These are phyloP conservation scores for Termitomyces eurrhizus DNA, from an alignment of 768 basidiomycete genomes.

Conservation along the genomic window DNA sequence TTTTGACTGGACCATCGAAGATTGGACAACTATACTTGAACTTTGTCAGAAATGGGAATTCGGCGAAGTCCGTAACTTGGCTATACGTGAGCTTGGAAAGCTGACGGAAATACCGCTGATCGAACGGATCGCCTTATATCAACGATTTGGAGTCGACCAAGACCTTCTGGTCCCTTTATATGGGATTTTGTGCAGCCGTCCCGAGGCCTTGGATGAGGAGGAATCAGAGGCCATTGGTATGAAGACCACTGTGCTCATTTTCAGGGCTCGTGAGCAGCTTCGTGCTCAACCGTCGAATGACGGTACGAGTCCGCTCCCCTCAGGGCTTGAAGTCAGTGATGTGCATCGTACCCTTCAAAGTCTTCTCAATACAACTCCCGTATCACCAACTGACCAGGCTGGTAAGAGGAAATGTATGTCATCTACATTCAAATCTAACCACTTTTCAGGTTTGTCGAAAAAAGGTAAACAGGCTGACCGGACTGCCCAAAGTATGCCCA, in stretches of 20 bases:
- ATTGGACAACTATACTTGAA: slow-evolving; percentile 52
- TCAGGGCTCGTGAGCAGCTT: slow-evolving; percentile 48
- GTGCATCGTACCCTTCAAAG: slow-evolving; percentile 31
- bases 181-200: slow-evolving; percentile 45
- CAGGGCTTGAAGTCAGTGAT: slow-evolving; percentile 26
- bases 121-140: slow-evolving; percentile 44
- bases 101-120: slow-evolving; percentile 5
- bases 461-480: slow-evolving; percentile 1
- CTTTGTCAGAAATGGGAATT: slow-evolving; percentile 50
- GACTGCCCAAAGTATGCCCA: background rate
- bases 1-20: slow-evolving; percentile 43
- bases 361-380: slow-evolving; percentile 4
- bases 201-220: slow-evolving; percentile 43
- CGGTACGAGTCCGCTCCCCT: slow-evolving; percentile 34
- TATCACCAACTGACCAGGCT: slow-evolving; percentile 3
- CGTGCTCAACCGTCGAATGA: slow-evolving; percentile 27
- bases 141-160: slow-evolving; percentile 43
- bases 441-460: slow-evolving; percentile 2
- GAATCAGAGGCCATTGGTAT: slow-evolving; percentile 58
- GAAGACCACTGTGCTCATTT: slow-evolving; percentile 50
- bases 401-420: slow-evolving; percentile 4
- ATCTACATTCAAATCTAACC: background rate
- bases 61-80: slow-evolving; percentile 38
- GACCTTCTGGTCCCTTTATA: slow-evolving; percentile 50
- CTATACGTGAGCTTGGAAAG: slow-evolving; percentile 36